Evolutionary conservation across 1,284 basidiomycete genomes (phyloP), one percentile per base, ranked within the genome.

Genomic region (Puccinia horiana): DNA sequence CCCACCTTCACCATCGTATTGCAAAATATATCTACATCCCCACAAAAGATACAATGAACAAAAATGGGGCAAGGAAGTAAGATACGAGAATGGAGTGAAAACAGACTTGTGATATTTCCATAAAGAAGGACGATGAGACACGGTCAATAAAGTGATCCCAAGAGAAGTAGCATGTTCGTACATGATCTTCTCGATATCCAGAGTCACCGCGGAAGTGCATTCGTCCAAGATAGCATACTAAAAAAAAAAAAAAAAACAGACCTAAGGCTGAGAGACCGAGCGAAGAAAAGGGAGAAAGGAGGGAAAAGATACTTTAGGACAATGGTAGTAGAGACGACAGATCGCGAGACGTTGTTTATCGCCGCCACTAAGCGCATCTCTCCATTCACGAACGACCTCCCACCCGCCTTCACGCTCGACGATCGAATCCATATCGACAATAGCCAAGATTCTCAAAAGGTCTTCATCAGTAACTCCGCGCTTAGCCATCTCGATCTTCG

Each of bases 331-430:
- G 84, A 99, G 87, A 83, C 96, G 89, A 8, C 95, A 96, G 95
- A 97, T 98, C 0, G 96, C 96, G 83, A 99, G 93, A 87, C 96
- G 85, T 86, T 90, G 90, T 86, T 90, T 90, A 85, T 90, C 90
- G 9, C 89, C 89, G 1, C 87, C 96, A 84, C 93, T 94, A 47
- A 99, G 88, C 0, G 94, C 91, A 87, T 97, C 95, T 83, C 94
- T 90, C 96, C 96, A 99, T 85, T 98, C 96, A 79, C 92, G 90
- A 44, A 91, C 90, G 0, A 90, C 89, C 85, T 94, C 93, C 95
- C 95, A 98, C 20, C 96, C 96, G 16, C 96, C 96, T 87, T 98
- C 96, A n/a, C 96, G 91, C 85, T 94, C 93, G 16, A 98, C 93
- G 83, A 98, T 91, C 85, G 90, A 88, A 49, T 92, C 92, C 92